Conservation (phyloP, 805 yeast genomes). For the Candida ortonii region DNA sequence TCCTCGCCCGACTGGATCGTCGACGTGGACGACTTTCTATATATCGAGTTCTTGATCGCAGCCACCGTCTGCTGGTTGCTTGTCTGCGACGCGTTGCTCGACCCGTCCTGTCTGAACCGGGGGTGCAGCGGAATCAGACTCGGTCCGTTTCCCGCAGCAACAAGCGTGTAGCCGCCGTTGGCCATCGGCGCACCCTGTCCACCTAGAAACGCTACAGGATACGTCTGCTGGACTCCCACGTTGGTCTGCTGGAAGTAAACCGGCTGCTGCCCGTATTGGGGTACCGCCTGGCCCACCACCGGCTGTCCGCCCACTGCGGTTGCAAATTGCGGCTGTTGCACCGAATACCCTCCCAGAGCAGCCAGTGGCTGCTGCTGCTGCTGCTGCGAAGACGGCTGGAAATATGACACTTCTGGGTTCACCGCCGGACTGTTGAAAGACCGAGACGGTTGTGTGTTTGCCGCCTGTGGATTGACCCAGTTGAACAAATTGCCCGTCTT, state of each 20-base stretch:
- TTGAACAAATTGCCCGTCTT: slow-evolving; percentile 15
- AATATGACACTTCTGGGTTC: no score
- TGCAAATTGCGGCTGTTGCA: slow-evolving; percentile 4
- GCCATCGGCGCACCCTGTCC: slow-evolving; percentile 3
- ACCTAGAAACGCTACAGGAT: slow-evolving; percentile 3
- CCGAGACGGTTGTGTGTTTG: no score
- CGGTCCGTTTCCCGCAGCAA: slow-evolving; percentile 7
- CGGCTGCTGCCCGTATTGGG: background rate
- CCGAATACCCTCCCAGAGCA: background rate
- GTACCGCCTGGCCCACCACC: background rate
- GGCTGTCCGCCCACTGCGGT: background rate
- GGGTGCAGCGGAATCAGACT: slow-evolving; percentile 18
- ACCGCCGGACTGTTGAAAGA: no score
- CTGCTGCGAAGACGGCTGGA: slow-evolving; percentile 4
- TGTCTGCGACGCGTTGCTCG: slow-evolving; percentile 3
- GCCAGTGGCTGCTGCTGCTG: slow-evolving; percentile 7
- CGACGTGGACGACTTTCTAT: slow-evolving; percentile 22
- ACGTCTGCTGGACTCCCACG: slow-evolving; percentile 4
- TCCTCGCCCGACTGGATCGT: slow-evolving; percentile 24
- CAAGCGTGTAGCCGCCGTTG: slow-evolving; percentile 10
- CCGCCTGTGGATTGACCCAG: no score
- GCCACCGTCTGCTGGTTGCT: slow-evolving; percentile 14
- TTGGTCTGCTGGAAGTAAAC: slow-evolving; percentile 6
- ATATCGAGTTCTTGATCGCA: slow-evolving; percentile 20
- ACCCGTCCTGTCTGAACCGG: slow-evolving; percentile 15